phyloP scores from a whole-genome alignment of 768 basidiomycete genomes.

The Mycena rebaudengoi region DNA sequence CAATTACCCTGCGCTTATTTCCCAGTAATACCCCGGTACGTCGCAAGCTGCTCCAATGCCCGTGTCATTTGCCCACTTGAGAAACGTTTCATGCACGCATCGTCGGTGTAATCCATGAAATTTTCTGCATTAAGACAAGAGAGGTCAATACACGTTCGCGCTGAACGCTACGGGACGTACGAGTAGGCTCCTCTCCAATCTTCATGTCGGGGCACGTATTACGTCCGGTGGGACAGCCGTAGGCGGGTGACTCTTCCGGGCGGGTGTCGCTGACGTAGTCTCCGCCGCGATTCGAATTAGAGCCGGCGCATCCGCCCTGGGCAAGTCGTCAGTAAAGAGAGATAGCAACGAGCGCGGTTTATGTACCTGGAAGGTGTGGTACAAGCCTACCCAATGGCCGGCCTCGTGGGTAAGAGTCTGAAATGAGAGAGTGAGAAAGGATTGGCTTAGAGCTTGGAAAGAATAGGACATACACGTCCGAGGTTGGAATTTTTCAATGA shows the following conservation, averaged over 20 bases:
- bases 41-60: constrained; percentile 62
- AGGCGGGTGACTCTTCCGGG: constrained; percentile 34
- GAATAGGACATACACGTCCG: constrained; percentile 32
- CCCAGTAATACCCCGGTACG: neutral
- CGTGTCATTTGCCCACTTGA: constrained; percentile 37
- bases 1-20: too few species aligned
- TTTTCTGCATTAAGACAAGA: constrained; percentile 35
- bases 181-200: constrained; percentile 45
- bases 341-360: neutral
- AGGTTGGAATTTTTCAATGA: constrained; percentile 50
- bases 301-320: constrained; percentile 31
- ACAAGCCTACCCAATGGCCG: constrained; percentile 47
- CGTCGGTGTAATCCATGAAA: constrained; percentile 45
- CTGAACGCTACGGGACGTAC: constrained; percentile 31
- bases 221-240: constrained; percentile 37
- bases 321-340: neutral
- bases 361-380: constrained; percentile 46
- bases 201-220: constrained; percentile 34
- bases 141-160: neutral
- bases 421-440: neutral
- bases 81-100: constrained; percentile 40
- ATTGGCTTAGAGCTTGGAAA: neutral
- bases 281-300: too few species aligned
- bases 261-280: constrained; percentile 40
- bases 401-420: constrained; percentile 43